Conservation (phyloP, 2,329 filamentous ascomycete species). For the Coniochaeta prunicola region DNA sequence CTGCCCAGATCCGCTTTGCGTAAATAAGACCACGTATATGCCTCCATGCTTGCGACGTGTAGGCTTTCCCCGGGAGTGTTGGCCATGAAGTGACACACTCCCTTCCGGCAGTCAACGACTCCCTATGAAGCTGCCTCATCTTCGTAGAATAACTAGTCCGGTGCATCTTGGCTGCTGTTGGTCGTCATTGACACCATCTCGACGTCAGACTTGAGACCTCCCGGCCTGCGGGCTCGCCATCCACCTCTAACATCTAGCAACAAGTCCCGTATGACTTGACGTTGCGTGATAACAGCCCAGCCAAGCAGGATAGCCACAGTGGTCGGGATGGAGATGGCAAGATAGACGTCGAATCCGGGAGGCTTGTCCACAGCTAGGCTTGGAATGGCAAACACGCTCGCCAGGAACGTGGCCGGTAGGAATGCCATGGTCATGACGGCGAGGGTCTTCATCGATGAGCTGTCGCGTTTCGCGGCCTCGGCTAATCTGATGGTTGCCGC, state of each 20-base stretch:
- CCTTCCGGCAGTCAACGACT: no score
- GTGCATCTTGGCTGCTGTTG: background rate
- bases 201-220: background rate
- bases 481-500: background rate
- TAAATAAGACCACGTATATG: no score
- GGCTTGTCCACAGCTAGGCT: background rate
- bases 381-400: constrained; percentile 20
- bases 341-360: background rate
- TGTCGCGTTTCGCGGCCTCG: constrained; percentile 25
- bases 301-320: background rate
- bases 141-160: no score
- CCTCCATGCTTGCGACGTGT: no score
- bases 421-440: constrained; percentile 29
- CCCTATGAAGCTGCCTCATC: background rate
- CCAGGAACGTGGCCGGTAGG: constrained; percentile 29
- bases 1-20: no score
- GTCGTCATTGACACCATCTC: background rate
- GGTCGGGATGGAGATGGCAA: background rate
- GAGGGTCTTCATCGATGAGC: constrained; percentile 26
- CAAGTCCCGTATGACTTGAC: background rate
- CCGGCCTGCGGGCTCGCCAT: background rate
- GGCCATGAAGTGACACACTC: no score
- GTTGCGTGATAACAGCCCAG: background rate
- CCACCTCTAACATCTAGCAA: background rate
- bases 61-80: no score